These are phyloP conservation scores for Biscogniauxia mediterranea DNA, from an alignment of 2,329 filamentous ascomycete species.

Conservation along the genomic window DNA sequence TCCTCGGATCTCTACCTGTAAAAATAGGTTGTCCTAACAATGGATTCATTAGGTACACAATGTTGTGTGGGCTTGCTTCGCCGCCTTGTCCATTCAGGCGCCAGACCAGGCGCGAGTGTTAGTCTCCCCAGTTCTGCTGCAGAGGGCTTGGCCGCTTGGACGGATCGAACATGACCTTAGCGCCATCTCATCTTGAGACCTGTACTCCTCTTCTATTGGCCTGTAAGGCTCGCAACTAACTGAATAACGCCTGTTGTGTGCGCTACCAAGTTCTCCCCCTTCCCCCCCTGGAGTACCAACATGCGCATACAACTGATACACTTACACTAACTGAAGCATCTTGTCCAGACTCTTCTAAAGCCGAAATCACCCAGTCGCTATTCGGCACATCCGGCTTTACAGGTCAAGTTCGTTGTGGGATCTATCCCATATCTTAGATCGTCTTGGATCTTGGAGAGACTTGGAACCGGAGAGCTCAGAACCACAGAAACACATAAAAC, in stretches of 20 bases:
- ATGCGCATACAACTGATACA: neutral
- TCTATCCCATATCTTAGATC: neutral
- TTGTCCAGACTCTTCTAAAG: too few species aligned
- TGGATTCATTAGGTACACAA: neutral
- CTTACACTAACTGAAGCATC: too few species aligned
- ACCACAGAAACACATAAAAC: neutral
- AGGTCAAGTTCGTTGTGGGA: neutral
- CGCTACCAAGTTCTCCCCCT: neutral
- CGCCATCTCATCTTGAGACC: neutral
- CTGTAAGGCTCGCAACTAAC: neutral
- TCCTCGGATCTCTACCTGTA: neutral
- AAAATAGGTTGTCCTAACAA: neutral
- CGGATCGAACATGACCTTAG: neutral
- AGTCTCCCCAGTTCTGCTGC: neutral
- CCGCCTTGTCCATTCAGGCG: neutral
- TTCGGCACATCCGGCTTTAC: neutral
- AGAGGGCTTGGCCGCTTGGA: neutral
- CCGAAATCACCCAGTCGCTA: too few species aligned
- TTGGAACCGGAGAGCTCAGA: neutral
- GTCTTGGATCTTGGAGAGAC: neutral
- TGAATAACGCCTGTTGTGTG: neutral
- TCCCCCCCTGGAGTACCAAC: neutral
- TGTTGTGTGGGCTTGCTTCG: neutral
- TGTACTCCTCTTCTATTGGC: neutral
- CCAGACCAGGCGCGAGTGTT: neutral